These are phyloP conservation scores for Pythium dissotocum DNA, from an alignment of 352 stramenopile genomes.

Conservation along the genomic window DNA sequence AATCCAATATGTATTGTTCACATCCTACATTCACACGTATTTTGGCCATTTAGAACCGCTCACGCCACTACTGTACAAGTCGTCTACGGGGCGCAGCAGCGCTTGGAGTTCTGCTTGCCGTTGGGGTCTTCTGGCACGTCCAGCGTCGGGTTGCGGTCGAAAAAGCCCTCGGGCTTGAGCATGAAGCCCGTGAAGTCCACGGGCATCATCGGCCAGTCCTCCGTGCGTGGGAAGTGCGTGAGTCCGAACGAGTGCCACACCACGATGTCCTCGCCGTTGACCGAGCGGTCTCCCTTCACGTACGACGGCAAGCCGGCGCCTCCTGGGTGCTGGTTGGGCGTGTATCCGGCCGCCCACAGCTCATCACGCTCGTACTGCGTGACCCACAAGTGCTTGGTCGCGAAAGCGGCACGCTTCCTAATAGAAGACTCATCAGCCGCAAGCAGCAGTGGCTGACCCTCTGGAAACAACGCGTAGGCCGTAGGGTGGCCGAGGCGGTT, in stretches of 20 bases:
- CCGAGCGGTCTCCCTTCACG: slow-evolving; percentile 45
- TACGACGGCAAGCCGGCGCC: slow-evolving; percentile 55
- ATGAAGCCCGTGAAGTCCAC: slow-evolving; percentile 69
- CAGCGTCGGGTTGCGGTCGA: slow-evolving; percentile 59
- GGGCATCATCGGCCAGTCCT: slow-evolving; percentile 82
- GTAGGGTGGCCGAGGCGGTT: slow-evolving; percentile 62
- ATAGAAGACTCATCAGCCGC: slow-evolving; percentile 51
- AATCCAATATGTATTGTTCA: too few relatives aligned
- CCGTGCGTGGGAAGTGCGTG: slow-evolving; percentile 61
- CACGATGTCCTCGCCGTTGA: slow-evolving; percentile 69
- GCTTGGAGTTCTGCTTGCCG: slow-evolving; percentile 38
- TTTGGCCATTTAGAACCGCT: too few relatives aligned
- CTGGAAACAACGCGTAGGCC: slow-evolving; percentile 56
- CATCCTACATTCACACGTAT: too few relatives aligned
- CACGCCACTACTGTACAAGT: too few relatives aligned
- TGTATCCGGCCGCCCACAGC: slow-evolving; percentile 69
- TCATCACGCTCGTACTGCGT: slow-evolving; percentile 61
- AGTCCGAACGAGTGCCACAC: slow-evolving; percentile 79
- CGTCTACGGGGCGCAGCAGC: slow-evolving; percentile 20
- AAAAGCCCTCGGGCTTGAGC: slow-evolving; percentile 71
- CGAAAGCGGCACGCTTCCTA: slow-evolving; percentile 52
- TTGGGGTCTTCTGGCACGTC: slow-evolving; percentile 48
- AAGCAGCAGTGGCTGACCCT: slow-evolving; percentile 55
- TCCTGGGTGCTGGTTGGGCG: slow-evolving; percentile 59
- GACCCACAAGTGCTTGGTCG: slow-evolving; percentile 73